These are phyloP conservation scores for Saccharomycopsis sp. DNA, from an alignment of 805 yeast genomes.

Conservation along the genomic window DNA sequence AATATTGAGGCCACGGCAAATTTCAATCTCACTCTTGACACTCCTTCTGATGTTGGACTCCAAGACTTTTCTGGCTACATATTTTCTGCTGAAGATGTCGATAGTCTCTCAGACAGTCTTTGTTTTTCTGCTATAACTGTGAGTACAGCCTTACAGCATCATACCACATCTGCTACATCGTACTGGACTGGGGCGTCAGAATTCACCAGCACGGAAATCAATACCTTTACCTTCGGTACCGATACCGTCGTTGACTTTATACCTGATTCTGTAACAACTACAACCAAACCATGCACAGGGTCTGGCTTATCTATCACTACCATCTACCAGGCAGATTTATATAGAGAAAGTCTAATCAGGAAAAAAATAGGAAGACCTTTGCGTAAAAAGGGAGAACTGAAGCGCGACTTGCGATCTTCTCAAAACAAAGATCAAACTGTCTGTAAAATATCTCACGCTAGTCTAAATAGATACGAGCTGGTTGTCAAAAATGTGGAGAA, in stretches of 20 bases:
- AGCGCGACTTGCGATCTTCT: too few relatives aligned
- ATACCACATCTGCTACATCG: constrained; percentile 6
- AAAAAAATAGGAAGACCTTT: too few relatives aligned
- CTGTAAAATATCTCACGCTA: too few relatives aligned
- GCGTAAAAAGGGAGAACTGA: too few relatives aligned
- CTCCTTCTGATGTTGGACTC: constrained; percentile 23
- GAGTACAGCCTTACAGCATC: background rate
- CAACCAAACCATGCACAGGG: constrained; percentile 10
- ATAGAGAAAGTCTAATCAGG: too few relatives aligned
- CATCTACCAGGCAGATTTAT: too few relatives aligned
- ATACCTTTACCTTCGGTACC: constrained; percentile 7
- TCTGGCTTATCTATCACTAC: constrained; percentile 5
- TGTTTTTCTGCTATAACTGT: background rate
- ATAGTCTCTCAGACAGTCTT: constrained; percentile 7
- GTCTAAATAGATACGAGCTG: too few relatives aligned
- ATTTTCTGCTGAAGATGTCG: constrained; percentile 14
- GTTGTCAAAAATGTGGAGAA: too few relatives aligned
- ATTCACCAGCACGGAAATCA: background rate
- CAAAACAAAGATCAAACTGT: too few relatives aligned
- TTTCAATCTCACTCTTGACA: constrained; percentile 21
- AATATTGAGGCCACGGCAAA: constrained; percentile 23
- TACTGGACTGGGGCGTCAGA: constrained; percentile 6
- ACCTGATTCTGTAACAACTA: constrained; percentile 8
- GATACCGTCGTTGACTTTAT: constrained; percentile 5
- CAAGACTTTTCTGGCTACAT: constrained; percentile 3